These are phyloP conservation scores for Chlorella sorokiniana DNA, from an alignment of 139 green algal species.

Conservation along the genomic window DNA sequence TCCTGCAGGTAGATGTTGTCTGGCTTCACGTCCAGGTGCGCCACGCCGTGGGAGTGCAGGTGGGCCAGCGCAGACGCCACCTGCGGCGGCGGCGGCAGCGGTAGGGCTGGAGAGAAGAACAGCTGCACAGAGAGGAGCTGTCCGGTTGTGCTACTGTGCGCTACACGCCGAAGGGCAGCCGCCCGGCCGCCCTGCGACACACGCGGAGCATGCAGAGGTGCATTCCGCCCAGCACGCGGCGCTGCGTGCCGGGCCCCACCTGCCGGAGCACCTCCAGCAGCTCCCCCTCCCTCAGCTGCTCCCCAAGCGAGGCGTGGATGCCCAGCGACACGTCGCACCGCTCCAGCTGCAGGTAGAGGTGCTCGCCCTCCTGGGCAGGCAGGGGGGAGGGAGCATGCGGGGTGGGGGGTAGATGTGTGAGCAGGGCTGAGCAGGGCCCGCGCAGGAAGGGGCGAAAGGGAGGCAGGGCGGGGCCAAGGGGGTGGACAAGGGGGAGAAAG, in stretches of 20 bases:
- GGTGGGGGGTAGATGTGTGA: too few species aligned
- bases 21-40: slow-evolving; percentile 95
- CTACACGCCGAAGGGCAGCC: too few species aligned
- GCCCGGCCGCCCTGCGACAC: too few species aligned
- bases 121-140: neutral
- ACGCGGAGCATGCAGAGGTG: neutral
- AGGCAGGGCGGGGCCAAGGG: too few species aligned
- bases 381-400: too few species aligned
- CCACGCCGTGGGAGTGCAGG: slow-evolving; percentile 81
- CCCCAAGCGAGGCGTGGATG: slow-evolving; percentile 14
- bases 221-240: neutral
- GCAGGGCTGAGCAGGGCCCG: too few species aligned
- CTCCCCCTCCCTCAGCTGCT: slow-evolving; percentile 63
- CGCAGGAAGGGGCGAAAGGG: too few species aligned
- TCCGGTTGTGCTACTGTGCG: too few species aligned
- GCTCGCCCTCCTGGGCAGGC: slow-evolving; percentile 54
- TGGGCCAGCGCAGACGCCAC: slow-evolving; percentile 77
- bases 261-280: slow-evolving; percentile 78
- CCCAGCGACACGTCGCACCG: slow-evolving; percentile 62
- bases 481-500: too few species aligned
- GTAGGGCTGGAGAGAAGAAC: neutral
- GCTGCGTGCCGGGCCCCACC: slow-evolving; percentile 54
- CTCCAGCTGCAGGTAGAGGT: slow-evolving; percentile 92
- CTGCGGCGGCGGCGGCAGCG: slow-evolving; percentile 25
- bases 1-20: slow-evolving; percentile 87